These are phyloP conservation scores for Capsella rubella DNA, from an alignment of 441 rosid genomes.

Conservation along the genomic window DNA sequence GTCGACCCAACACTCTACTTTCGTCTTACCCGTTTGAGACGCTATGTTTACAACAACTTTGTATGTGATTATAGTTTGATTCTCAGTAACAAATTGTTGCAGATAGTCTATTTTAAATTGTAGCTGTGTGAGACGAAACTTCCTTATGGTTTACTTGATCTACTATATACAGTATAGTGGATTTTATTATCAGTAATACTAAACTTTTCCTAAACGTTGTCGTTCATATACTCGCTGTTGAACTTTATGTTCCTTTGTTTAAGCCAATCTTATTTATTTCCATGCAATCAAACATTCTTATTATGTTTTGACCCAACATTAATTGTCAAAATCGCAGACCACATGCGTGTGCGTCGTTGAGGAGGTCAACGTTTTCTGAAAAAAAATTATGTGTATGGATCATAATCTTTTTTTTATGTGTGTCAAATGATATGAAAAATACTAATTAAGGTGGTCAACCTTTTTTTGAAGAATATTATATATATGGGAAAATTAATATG, in stretches of 20 bases:
- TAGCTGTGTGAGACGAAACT: too few species aligned
- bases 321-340: background rate
- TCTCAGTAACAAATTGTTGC: conserved; percentile 1
- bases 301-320: background rate
- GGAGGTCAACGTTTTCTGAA: too few species aligned
- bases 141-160: background rate
- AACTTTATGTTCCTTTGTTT: background rate
- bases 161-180: background rate
- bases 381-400: too few species aligned
- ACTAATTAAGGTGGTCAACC: too few species aligned
- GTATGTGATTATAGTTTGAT: conserved; percentile 15
- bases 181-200: background rate
- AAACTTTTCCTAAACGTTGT: background rate
- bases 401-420: too few species aligned
- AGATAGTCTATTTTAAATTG: conserved; percentile 12
- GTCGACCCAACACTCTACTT: background rate
- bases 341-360: background rate
- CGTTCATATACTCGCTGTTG: background rate
- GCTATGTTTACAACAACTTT: conserved; percentile 13
- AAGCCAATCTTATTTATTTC: background rate
- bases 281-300: background rate
- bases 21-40: conserved; percentile 29
- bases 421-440: too few species aligned
- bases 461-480: too few species aligned
- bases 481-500: too few species aligned